Base-by-base conservation (phyloP, 441 rosid genomes). In the Corymbia calophylla region DNA sequence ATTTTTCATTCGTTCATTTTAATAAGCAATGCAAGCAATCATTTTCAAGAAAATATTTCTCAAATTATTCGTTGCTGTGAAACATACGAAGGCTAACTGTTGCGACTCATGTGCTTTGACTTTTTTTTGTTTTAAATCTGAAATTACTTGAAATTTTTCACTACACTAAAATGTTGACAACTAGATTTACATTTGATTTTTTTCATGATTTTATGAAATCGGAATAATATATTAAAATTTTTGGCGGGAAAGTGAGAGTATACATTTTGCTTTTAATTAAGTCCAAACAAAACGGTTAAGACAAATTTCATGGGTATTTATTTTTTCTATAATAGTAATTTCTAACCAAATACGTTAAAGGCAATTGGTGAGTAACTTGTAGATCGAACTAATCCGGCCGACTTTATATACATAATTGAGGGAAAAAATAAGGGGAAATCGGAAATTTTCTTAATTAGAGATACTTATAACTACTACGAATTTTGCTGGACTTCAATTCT, bases 21-120 rank as follows among this genome's bases (percentile, higher is more conserved):
- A 39, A 5, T 39, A 39, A 39, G 6, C 1, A 39, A 39, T 4
- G 44, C 6, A 39, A 39, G 44, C 6, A 1, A 39, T 39, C 44
- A 39, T 39, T 39, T 39, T 39, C 44, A 5, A 5, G 6, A 39
- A 39, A 39, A 39, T 39, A 39, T 39, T 39, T 39, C 44, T 39
- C 44, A 39, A 39, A 39, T 39, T 39, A 39, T 39, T 39, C 44
- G 6, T 39, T 4, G 4, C 1, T 39, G 44, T 39, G 44, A 39
- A 39, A 39, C 44, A 39, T 39, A 39, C 44, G 1, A 39, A 39
- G 44, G 44, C 44, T 10, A 25, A 66, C 6, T 15, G 39, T 66
- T 3, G 5, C 11, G 17, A 66, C 3, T 1, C 6, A n/a, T 6
- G 0, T 3, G 0, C 23, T 16, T 66, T 66, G 6, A 64, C 23